phyloP scores from a whole-genome alignment of 495 filamentous ascomycete genomes.

The Aspergillus kassunensis region DNA sequence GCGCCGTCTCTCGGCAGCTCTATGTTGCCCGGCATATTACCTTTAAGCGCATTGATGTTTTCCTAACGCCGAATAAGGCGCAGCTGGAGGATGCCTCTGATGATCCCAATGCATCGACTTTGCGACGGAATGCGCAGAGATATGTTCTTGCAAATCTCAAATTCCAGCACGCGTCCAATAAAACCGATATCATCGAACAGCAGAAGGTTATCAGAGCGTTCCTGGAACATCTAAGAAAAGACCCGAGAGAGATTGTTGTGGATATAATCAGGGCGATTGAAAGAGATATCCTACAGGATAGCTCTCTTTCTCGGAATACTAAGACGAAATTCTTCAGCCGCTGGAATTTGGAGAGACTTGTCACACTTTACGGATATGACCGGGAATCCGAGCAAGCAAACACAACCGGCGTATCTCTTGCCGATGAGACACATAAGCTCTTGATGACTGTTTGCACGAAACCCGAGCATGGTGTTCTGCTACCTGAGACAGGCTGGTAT shows the following conservation, averaged over 20 bases:
- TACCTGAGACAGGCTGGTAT: slow-evolving; percentile 67
- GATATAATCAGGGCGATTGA: slow-evolving; percentile 65
- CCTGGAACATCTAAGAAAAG: slow-evolving; percentile 65
- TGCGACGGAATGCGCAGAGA: slow-evolving; percentile 70
- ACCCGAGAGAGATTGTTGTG: slow-evolving; percentile 62
- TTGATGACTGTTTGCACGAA: slow-evolving; percentile 69
- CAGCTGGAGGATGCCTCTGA: slow-evolving; percentile 49
- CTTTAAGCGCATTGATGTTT: slow-evolving; percentile 64
- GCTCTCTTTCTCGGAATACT: slow-evolving; percentile 59
- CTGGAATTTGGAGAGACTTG: slow-evolving; percentile 64
- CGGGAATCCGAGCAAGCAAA: slow-evolving; percentile 36
- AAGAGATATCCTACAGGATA: slow-evolving; percentile 64
- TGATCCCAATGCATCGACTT: slow-evolving; percentile 57
- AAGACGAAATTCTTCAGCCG: slow-evolving; percentile 71
- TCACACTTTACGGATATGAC: slow-evolving; percentile 66
- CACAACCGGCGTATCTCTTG: slow-evolving; percentile 39
- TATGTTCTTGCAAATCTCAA: slow-evolving; percentile 72
- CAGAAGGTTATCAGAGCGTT: slow-evolving; percentile 64
- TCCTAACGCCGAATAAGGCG: slow-evolving; percentile 42
- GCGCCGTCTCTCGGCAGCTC: slow-evolving; percentile 63
- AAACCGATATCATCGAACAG: slow-evolving; percentile 71
- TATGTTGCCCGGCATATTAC: slow-evolving; percentile 67
- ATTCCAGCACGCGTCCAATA: slow-evolving; percentile 64
- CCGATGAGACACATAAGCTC: slow-evolving; percentile 63
- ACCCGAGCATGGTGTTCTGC: slow-evolving; percentile 62